Base-by-base conservation (phyloP, 768 basidiomycete genomes). In the Tulasnella sp. region DNA sequence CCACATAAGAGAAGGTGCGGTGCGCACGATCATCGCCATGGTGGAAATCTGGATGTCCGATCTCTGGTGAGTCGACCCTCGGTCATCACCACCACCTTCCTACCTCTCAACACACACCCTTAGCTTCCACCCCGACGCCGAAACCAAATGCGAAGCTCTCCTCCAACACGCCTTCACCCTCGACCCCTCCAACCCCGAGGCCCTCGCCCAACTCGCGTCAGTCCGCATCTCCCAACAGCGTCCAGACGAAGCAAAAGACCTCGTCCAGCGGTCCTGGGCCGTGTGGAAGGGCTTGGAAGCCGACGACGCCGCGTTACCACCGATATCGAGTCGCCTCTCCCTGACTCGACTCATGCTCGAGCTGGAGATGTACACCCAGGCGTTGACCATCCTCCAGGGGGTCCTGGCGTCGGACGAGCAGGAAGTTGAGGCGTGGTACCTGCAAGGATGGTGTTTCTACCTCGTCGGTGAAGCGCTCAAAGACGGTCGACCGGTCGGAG, bases 41-140 rank as follows among this genome's bases (percentile, higher is more conserved):
- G 90, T 95, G 32, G 95, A 96, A 78, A 91, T 95, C 17, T 97
- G 94, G 94, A 96, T 97, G 94, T 91, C 95, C 75, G 93, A 95
- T 83, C 83, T 96, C 66, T 95, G 94, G 94, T 90, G 76, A 34
- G 35, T 26, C 41, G 36, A 67, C 69, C 5, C 22, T 19, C 26
- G 59, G 32, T n/a, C 63, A 26, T 63, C 26, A 22, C 36, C 42
- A 74, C 37, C 2, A 29, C 52, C 16, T 4, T 22, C 6, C 39
- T 11, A 8, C 62, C 26, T 64, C 36, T 32, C 29, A 3, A 64
- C 65, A 12, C 32, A n/a, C n/a, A n/a, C 37, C 66, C 62, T 0
- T 72, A 96, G 94, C 78, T 88, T 91, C 76, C 92, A 93, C 77
- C 88, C 89, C 19, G 85, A 87, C 29, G 95, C 94, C 19, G 91